These are phyloP conservation scores for Beauveria rudraprayagi DNA, from an alignment of 2,329 filamentous ascomycete species.

Conservation along the genomic window DNA sequence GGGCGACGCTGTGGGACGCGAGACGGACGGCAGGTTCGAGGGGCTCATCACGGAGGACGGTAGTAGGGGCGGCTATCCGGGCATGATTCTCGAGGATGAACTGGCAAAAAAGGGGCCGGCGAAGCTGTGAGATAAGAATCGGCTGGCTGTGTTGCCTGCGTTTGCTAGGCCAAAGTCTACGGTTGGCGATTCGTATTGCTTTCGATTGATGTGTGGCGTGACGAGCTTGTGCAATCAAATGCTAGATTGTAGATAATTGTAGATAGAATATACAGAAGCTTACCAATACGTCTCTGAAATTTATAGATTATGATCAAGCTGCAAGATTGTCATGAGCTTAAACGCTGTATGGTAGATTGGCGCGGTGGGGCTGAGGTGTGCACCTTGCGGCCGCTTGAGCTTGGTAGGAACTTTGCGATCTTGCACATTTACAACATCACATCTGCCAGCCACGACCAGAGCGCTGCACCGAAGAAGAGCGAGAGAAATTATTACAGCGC, in stretches of 20 bases:
- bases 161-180: background rate
- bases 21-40: constrained; percentile 28
- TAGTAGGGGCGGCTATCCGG: constrained; percentile 40
- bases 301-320: too few relatives aligned
- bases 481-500: background rate
- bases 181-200: background rate
- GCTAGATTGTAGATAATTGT: background rate
- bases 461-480: background rate
- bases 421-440: background rate
- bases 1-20: constrained; percentile 25
- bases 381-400: background rate
- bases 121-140: constrained; percentile 8
- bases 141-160: background rate
- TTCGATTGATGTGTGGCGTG: background rate
- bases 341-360: too few relatives aligned
- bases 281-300: too few relatives aligned
- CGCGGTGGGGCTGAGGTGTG: constrained; percentile 1
- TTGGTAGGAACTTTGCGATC: background rate
- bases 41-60: constrained; percentile 44
- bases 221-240: background rate
- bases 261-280: too few relatives aligned
- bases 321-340: too few relatives aligned
- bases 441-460: background rate
- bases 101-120: constrained; percentile 21
- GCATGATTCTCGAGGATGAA: constrained; percentile 38